Percentiles rank a stretch among this genome's conserved stretches.
Evolutionary conservation across 306 rosid genomes (phyloP).

Genomic region (Lotus japonicus): DNA sequence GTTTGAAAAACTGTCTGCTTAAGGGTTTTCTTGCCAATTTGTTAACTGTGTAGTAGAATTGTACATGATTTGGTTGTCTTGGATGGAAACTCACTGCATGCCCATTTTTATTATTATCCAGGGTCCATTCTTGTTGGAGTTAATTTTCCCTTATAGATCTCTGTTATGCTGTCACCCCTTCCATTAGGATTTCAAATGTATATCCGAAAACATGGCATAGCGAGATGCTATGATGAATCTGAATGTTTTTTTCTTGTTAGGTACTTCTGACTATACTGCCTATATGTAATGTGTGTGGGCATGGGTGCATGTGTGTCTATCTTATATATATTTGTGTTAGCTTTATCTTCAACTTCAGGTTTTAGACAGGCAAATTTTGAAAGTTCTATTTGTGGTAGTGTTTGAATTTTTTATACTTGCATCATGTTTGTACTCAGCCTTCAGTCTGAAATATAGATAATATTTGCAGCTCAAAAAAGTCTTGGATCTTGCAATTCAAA

Average conservation of each 20-base stretch:
- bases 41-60: neutral
- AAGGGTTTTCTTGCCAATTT: neutral
- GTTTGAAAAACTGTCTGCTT: neutral
- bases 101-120: neutral
- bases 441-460: conserved; percentile 27
- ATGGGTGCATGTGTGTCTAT: neutral
- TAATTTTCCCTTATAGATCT: conserved; percentile 14
- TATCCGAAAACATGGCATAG: neutral
- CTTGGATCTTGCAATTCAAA: conserved; percentile 27
- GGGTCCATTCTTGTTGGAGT: neutral
- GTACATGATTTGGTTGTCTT: neutral
- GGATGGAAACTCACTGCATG: neutral
- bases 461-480: conserved; percentile 56
- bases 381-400: neutral
- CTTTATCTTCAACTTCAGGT: conserved; percentile 11
- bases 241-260: neutral
- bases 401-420: conserved; percentile 15
- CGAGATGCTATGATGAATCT: neutral
- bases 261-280: neutral
- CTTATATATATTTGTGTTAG: neutral
- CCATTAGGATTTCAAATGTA: neutral
- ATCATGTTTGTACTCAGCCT: neutral
- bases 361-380: neutral
- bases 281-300: neutral
- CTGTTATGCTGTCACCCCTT: neutral